Percentiles rank a stretch among this genome's conserved stretches.
Conservation (phyloP, 805 yeast genomes). For the Nakazawaea wickerhamii region DNA sequence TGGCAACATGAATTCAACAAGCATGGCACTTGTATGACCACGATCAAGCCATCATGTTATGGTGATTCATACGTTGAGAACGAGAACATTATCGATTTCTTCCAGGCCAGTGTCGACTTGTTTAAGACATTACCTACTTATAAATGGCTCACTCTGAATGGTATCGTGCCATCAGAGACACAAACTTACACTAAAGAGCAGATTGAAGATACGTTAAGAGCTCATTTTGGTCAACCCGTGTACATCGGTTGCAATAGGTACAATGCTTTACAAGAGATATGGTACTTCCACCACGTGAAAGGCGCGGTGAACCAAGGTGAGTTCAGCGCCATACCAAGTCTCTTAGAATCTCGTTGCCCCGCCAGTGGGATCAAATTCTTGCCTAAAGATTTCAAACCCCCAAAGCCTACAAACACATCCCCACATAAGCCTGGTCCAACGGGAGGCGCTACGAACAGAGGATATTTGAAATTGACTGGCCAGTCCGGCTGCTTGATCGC, state of each 20-base stretch:
- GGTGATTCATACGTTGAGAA: slow-evolving; percentile 24
- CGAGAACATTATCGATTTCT: slow-evolving; percentile 65
- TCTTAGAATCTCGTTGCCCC: slow-evolving; percentile 60
- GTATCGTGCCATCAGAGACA: slow-evolving; percentile 60
- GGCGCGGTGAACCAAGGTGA: slow-evolving; percentile 69
- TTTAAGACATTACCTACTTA: slow-evolving; percentile 61
- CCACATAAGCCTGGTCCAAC: slow-evolving; percentile 25
- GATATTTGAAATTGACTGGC: slow-evolving; percentile 43
- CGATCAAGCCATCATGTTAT: slow-evolving; percentile 72
- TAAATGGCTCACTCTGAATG: slow-evolving; percentile 57
- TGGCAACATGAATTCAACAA: slow-evolving; percentile 95
- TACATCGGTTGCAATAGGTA: slow-evolving; percentile 54
- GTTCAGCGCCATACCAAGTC: slow-evolving; percentile 57
- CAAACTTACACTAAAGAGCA: slow-evolving; percentile 53
- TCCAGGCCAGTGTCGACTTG: slow-evolving; percentile 50
- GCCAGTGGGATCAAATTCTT: slow-evolving; percentile 59
- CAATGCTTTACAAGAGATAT: slow-evolving; percentile 53
- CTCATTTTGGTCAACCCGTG: slow-evolving; percentile 50
- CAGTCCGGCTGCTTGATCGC: slow-evolving; percentile 75
- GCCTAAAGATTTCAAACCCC: slow-evolving; percentile 47
- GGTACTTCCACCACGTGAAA: slow-evolving; percentile 74
- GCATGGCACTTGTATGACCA: slow-evolving; percentile 89
- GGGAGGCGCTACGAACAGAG: slow-evolving; percentile 30
- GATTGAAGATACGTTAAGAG: slow-evolving; percentile 45
- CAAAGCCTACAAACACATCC: slow-evolving; percentile 24